phyloP scores from a whole-genome alignment of 352 stramenopile species.

The Pythium graminicola region DNA sequence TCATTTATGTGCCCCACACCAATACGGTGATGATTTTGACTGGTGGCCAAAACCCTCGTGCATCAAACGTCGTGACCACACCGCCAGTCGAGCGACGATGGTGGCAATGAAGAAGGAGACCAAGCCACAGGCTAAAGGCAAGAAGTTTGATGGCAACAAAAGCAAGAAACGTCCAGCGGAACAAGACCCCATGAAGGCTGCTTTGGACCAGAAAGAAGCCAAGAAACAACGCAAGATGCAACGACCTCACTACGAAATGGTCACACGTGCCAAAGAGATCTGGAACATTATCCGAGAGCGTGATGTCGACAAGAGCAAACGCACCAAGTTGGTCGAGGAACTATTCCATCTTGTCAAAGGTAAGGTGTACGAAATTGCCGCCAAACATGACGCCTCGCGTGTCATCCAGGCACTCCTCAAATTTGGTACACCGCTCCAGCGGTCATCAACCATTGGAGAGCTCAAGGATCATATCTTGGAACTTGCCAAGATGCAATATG shows the following conservation, averaged over 20 bases:
- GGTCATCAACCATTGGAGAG: conserved; percentile 84
- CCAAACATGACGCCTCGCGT: conserved; percentile 94
- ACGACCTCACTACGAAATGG: conserved; percentile 90
- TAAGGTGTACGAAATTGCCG: conserved; percentile 92
- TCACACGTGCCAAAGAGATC: conserved; percentile 91
- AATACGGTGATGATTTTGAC: conserved; percentile 9
- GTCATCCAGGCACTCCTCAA: conserved; percentile 95
- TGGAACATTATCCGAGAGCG: conserved; percentile 93
- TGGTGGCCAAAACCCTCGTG: conserved; percentile 15
- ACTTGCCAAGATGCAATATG: conserved; percentile 95
- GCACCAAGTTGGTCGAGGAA: conserved; percentile 83
- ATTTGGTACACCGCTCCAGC: conserved; percentile 87
- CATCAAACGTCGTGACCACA: conserved; percentile 22
- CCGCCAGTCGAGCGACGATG: not conserved
- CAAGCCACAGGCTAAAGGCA: conserved; percentile 18
- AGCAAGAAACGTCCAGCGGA: conserved; percentile 66
- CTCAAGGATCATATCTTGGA: conserved; percentile 91
- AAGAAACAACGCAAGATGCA: conserved; percentile 95
- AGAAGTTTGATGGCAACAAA: conserved; percentile 24
- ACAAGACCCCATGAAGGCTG: conserved; percentile 70
- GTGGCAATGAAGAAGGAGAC: conserved; percentile 19
- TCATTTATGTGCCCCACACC: conserved; percentile 7
- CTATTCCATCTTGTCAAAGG: conserved; percentile 89
- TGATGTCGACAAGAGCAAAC: conserved; percentile 77
- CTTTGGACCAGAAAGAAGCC: conserved; percentile 80